These are phyloP conservation scores for Penicillium silybi DNA, from an alignment of 495 filamentous ascomycete species.

Conservation along the genomic window DNA sequence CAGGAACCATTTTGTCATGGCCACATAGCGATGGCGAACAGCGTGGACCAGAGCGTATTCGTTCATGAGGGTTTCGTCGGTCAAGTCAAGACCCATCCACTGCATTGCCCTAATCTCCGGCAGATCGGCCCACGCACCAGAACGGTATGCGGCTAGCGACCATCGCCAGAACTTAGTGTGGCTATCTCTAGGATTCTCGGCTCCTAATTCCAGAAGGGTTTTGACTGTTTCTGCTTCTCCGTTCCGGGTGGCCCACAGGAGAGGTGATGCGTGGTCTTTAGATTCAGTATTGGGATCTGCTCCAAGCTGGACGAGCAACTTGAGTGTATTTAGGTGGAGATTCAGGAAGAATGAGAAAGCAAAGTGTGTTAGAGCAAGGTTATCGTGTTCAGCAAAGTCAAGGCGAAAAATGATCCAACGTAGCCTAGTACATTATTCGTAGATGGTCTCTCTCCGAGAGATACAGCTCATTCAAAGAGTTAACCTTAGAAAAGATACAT, in stretches of 20 bases:
- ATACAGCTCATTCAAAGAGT: not conserved
- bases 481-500: not conserved
- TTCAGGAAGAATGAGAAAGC: not conserved
- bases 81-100: not conserved
- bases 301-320: not conserved
- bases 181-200: not conserved
- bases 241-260: not conserved
- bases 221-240: not conserved
- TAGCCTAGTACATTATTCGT: too few relatives aligned
- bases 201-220: not conserved
- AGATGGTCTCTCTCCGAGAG: too few relatives aligned
- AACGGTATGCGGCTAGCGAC: not conserved
- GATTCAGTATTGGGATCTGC: not conserved
- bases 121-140: not conserved
- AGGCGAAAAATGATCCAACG: too few relatives aligned
- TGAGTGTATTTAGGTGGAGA: not conserved
- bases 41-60: not conserved
- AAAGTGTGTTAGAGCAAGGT: too few relatives aligned
- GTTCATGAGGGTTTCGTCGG: not conserved
- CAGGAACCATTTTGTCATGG: too few relatives aligned
- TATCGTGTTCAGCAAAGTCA: too few relatives aligned
- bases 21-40: not conserved
- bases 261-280: not conserved
- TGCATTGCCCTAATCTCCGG: not conserved
- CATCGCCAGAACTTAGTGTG: not conserved